These are phyloP conservation scores for Fistulinella prunicolor DNA, from an alignment of 768 basidiomycete genomes.

Conservation along the genomic window DNA sequence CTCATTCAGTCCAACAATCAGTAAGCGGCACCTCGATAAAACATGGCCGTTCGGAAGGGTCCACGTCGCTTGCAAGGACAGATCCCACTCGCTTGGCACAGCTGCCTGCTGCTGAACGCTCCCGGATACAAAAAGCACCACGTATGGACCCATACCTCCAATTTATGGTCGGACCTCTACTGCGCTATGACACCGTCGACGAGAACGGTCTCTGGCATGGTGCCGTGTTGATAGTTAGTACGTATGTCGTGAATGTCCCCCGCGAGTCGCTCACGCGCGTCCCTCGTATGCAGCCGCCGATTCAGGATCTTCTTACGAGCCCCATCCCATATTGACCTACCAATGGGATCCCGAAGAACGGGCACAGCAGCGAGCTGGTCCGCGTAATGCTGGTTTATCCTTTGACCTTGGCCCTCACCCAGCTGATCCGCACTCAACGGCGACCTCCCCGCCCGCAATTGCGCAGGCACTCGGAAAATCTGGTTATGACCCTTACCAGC, in stretches of 20 bases:
- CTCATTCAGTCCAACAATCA: conserved; percentile 1
- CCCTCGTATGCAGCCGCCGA: conserved; percentile 57
- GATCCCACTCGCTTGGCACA: conserved; percentile 41
- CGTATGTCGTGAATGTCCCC: conserved; percentile 33
- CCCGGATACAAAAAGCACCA: conserved; percentile 52
- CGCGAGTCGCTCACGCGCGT: neutral
- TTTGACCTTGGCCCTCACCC: conserved; percentile 71
- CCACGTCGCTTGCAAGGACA: conserved; percentile 4
- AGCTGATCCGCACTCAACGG: conserved; percentile 63
- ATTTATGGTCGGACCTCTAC: conserved; percentile 88
- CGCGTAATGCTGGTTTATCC: conserved; percentile 26
- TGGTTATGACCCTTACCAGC: conserved; percentile 16
- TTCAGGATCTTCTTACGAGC: conserved; percentile 73
- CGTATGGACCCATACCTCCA: conserved; percentile 82
- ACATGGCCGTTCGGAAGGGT: conserved; percentile 21
- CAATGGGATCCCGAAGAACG: conserved; percentile 66
- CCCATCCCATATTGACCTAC: conserved; percentile 65
- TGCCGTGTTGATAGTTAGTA: conserved; percentile 84
- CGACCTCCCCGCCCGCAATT: conserved; percentile 29
- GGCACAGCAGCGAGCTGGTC: conserved; percentile 9
- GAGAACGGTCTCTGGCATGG: conserved; percentile 81
- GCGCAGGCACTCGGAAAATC: neutral
- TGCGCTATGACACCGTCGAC: conserved; percentile 88
- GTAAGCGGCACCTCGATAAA: conserved; percentile 27
- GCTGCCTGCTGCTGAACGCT: conserved; percentile 62